phyloP scores from a whole-genome alignment of 2,329 filamentous ascomycete species.

The Fusarium sp. region DNA sequence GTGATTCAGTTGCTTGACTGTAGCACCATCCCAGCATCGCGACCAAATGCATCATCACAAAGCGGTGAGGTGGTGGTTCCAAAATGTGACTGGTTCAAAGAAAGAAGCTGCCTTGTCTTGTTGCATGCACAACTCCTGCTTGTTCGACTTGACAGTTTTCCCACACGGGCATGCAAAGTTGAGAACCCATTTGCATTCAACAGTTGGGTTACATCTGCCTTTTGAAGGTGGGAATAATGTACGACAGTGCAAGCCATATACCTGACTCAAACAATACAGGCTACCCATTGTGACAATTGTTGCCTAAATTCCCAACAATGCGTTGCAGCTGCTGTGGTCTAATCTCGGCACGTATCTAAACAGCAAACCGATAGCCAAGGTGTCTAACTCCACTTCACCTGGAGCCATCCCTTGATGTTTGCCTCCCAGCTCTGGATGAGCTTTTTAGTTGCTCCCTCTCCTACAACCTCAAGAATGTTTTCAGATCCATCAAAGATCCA shows the following conservation, averaged over 20 bases:
- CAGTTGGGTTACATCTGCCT: no score
- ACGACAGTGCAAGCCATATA: background rate
- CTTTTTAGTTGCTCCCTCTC: conserved; percentile 42
- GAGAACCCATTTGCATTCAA: background rate
- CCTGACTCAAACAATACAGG: background rate
- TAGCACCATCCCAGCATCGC: no score
- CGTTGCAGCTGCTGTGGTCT: background rate
- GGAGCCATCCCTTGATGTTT: conserved; percentile 53
- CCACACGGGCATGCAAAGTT: no score
- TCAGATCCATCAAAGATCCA: conserved; percentile 50
- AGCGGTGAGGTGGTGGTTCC: no score
- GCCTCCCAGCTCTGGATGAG: conserved; percentile 53
- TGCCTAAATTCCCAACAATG: background rate
- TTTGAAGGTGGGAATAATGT: background rate
- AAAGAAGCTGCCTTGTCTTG: no score
- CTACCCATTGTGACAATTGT: background rate
- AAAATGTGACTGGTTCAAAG: no score
- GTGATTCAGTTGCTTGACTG: no score
- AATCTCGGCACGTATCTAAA: background rate
- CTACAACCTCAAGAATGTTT: conserved; percentile 44
- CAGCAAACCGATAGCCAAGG: background rate
- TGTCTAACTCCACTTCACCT: conserved; percentile 51
- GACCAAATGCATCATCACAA: no score
- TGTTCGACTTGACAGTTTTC: no score
- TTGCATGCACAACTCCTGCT: background rate